Evolutionary conservation across 2,329 filamentous ascomycete genomes (phyloP), one percentile per base, ranked within the genome.

Genomic region (Aspergillus phoenicis): DNA sequence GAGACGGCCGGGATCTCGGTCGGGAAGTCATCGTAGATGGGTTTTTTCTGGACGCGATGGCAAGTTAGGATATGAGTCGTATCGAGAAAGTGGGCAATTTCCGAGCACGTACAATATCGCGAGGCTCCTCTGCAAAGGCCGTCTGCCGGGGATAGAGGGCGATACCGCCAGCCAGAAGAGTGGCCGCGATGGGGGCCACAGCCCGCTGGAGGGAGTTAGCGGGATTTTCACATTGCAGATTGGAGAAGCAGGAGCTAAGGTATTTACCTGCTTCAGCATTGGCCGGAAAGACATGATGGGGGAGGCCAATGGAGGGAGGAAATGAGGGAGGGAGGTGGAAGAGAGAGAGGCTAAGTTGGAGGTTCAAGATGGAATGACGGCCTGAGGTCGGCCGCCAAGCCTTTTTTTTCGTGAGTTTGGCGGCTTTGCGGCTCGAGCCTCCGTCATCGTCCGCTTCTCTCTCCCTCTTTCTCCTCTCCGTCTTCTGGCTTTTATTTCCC

Each of bases 1-100:
- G 68, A 60, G 54, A 65, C 62, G 64, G 70, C 68, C 41, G 73
- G 66, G 62, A 68, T 66, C 49, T 75, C 73, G 66, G 69, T 64
- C 49, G 74, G 68, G 64, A 71, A 71, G 66, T 77, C 75, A 66
- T 79, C 77, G 69, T 80, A 80, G 68, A 80, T 80, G 51, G 78
- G 75, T 73, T 80, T 80, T 67, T 73, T 70, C 75, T 77, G 65
- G 28, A 53, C 49, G 38, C 11, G 17, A 15, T 57, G 17, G 43
- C 38, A 52, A 6, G 41, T 45, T 26, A 20, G 17, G 8, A 11
- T 20, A 10, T 10, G 28, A 17, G 11, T 10, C 15, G 13, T 13
- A 49, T 17, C 7, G 52, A 22, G 26, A 26, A 30, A 52, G 17
- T 22, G 30, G 22, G 22, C 20, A 10, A 57, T 41, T 5, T 36